Evolutionary conservation across 2,329 filamentous ascomycete species (phyloP), one percentile per base, ranked within the genome.

Genomic region (Cryphonectria japonica): DNA sequence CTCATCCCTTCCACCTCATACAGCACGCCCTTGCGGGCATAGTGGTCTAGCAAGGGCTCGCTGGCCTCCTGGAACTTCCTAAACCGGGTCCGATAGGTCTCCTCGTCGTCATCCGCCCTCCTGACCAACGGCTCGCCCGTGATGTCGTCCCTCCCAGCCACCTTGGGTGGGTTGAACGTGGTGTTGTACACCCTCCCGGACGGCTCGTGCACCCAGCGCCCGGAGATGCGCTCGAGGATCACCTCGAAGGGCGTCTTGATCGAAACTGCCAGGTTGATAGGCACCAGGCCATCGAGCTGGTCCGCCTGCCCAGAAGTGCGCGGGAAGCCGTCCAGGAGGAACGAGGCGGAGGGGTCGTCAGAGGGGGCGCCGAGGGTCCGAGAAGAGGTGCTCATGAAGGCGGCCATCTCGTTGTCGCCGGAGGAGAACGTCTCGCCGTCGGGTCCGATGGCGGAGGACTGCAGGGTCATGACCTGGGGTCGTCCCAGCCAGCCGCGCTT

Each of bases 121-220:
- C 97, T 92, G 6, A 92, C 91, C 73, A 99, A 85, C 32, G 87
- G 85, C 79, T 99, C 96, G 22, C 96, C 96, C 0, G 96, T 99
- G 64, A 98, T 79, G 80, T 99, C 96, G 81, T 99, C 96, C 75
- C 86, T 88, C 37, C 96, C 95, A 0, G 89, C 82, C 1, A 95
- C 89, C 75, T 91, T 92, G 0, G 96, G 96, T 9, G 92, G 87
- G 78, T 98, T 94, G 84, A 97, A 99, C 0, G 91, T 91, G 2
- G 94, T 97, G 80, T 99, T 99, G 85, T 99, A 99, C 22, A 98
- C 92, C 39, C 96, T 88, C 1, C 96, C 96, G 0, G 94, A 97
- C 0, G 94, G 90, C 77, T 93, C 92, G 81, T 99, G 96, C 57
- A 98, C 92, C 95, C 95, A 98, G 70, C 96, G 92, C 67, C 94